Evolutionary conservation across 371 early-diverging fungal species (phyloP), one percentile per base, ranked within the genome.

Genomic region (Smittium culicis): DNA sequence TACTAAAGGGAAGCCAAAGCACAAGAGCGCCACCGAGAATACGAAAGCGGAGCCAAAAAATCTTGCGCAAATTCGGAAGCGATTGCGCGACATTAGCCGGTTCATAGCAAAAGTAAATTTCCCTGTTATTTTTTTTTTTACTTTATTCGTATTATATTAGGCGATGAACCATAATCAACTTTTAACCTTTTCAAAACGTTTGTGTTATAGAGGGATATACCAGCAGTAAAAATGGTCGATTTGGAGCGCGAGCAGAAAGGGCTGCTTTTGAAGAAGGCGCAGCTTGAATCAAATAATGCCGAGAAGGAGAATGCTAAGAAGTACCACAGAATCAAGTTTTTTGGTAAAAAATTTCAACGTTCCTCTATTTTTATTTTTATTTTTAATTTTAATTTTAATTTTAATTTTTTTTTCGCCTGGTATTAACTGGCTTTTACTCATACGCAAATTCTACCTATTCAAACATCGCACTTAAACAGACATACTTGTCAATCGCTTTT

Each of bases 21-120:
- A 57, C 20, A n/a, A 57, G 45, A 45, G n/a, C 54, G 54, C 35
- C 16, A 64, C 58, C 28, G 24, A 28, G 24, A 28, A 33, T 64
- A n/a, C n/a, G n/a, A n/a, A n/a, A n/a, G n/a, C n/a, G n/a, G n/a
- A n/a, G n/a, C 25, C 54, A 8, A n/a, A 66, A 61, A 35, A 31
- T 61, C 67, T 32, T 35, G 11, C 71, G 32, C 54, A 17, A 64
- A 3, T 28, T 34, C 5, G 32, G 28, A n/a, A 74, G 69, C 35
- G 58, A 25, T 30, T 76, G 72, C 64, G 45, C 72, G 16, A 69
- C 67, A 31, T 73, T 75, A 0, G 25, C 32, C 24, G 65, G 69
- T n/a, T 68, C 5, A 5, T 45, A 45, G 45, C 45, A 11, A 45
- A 45, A 20, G 45, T 45, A 45, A 11, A 45, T 45, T 45, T 5